A percentile compares a stretch with the other conserved stretches of the same genome.
phyloP scores from a whole-genome alignment of 176 grass and related monocot genomes.

The Juncus inflexus region DNA sequence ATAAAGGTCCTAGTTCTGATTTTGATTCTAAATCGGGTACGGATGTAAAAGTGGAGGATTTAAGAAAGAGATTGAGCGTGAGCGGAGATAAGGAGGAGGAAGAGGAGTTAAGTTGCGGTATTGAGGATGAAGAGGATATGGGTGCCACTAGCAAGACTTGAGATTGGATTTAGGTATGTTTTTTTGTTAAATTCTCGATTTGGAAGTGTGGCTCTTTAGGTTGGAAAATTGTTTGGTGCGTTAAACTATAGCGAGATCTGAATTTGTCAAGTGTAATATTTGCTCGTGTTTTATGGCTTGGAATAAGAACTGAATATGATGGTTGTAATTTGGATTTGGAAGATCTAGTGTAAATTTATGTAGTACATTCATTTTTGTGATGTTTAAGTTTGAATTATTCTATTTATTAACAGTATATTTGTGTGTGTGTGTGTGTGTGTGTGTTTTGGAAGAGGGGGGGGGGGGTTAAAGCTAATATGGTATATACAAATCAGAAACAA shows the following conservation, averaged over 20 bases:
- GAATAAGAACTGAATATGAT: neutral
- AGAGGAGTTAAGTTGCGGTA: conserved; percentile 74
- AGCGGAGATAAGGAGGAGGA: conserved; percentile 52
- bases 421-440: no score
- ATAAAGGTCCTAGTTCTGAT: neutral
- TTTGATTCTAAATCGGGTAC: conserved; percentile 28
- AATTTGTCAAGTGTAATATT: neutral
- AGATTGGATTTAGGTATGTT: conserved; percentile 7
- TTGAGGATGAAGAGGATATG: conserved; percentile 54
- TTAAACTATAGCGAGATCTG: neutral
- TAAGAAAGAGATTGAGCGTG: conserved; percentile 58
- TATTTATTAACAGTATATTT: no score
- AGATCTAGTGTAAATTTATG: neutral
- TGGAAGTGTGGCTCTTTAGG: no score
- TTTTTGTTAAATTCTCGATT: neutral
- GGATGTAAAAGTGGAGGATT: conserved; percentile 47
- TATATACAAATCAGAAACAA: no score
- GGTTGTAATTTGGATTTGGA: conserved; percentile 12
- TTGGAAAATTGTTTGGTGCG: neutral
- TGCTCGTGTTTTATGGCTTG: no score
- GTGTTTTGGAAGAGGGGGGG: no score
- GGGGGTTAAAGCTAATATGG: no score
- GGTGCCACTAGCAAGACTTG: neutral
- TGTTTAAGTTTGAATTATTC: neutral
- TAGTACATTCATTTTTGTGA: neutral